Evolutionary conservation across 306 rosid species (phyloP).

Genomic region (Dryas alaskensis): DNA sequence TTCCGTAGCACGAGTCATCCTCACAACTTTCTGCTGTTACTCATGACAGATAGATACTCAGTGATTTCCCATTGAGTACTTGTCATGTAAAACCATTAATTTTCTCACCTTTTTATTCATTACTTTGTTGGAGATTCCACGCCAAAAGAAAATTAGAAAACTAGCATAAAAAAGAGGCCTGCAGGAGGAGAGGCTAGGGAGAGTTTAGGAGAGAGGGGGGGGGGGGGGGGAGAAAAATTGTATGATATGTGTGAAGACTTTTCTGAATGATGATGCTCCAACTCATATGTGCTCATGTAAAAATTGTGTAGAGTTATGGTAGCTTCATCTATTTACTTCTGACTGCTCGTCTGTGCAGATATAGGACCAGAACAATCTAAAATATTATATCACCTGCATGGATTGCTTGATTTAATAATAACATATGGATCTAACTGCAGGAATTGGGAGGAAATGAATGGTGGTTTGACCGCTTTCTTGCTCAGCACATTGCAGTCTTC

Average conservation of each 20-base stretch:
- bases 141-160: not conserved
- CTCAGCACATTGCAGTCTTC: slow-evolving; percentile 80
- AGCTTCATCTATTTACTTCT: not conserved
- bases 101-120: not conserved
- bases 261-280: not conserved
- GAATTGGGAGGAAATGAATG: slow-evolving; percentile 90
- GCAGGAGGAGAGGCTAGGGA: not conserved
- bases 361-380: not conserved
- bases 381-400: slow-evolving; percentile 6
- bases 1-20: not conserved
- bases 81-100: not conserved
- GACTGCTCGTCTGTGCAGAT: not conserved
- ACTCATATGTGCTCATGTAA: not conserved
- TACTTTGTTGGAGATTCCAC: not conserved
- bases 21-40: not conserved
- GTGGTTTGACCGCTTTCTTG: slow-evolving; percentile 99
- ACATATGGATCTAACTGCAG: slow-evolving; percentile 48
- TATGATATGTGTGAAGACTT: not conserved
- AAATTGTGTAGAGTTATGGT: not conserved
- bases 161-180: not conserved
- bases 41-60: not conserved
- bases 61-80: not conserved
- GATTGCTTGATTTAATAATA: slow-evolving; percentile 18
- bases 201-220: not conserved
- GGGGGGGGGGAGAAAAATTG: not conserved